Evolutionary conservation across 768 basidiomycete species (phyloP), one percentile per base, ranked within the genome.

Genomic region (Coprinopsis cinerea): DNA sequence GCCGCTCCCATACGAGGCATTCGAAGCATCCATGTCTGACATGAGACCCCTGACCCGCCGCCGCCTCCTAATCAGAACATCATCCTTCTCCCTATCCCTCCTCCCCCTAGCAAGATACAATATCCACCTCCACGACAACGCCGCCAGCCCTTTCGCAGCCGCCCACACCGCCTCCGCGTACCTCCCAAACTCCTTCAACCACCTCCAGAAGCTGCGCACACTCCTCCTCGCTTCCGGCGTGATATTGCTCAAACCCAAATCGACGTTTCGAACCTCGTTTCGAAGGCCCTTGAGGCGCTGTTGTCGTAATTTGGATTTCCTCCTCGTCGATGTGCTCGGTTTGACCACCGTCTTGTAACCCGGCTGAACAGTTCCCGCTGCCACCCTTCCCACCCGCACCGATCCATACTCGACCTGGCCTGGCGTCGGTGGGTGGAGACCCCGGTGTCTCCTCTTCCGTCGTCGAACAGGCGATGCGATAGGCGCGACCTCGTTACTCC

Each of bases 401-500:
- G 41, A 55, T 4, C 69, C 68, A 44, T 63, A 64, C 5, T 48
- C 49, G 34, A 42, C 24, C 35, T 27, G 52, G 6, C 7, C 25
- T 24, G 22, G 15, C 27, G 26, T 36, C 36, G 11, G 56, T 57
- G 37, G 65, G 55, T 43, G 47, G 43, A 18, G 23, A 23, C 27
- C 37, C 37, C 25, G 55, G 27, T 28, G 15, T 45, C 24, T 28
- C 14, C 44, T 51, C 23, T 10, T 42, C 41, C 41, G n/a, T 45
- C 39, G 26, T 30, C 42, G 50, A 10, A 55, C 34, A 6, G 59
- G 61, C 1, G 57, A 48, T 49, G 63, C 41, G 22, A 88, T 71
- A 3, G 75, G 68, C 5, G 79, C 79, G 11, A 88, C 81, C 62
- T 90, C 86, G 57, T 89, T 88, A 1, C 82, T 81, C 60, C 85